Percentiles rank a stretch among this genome's conserved stretches.
These are phyloP conservation scores for Penicillium subrubescens DNA, from an alignment of 495 filamentous ascomycete species.

Conservation along the genomic window DNA sequence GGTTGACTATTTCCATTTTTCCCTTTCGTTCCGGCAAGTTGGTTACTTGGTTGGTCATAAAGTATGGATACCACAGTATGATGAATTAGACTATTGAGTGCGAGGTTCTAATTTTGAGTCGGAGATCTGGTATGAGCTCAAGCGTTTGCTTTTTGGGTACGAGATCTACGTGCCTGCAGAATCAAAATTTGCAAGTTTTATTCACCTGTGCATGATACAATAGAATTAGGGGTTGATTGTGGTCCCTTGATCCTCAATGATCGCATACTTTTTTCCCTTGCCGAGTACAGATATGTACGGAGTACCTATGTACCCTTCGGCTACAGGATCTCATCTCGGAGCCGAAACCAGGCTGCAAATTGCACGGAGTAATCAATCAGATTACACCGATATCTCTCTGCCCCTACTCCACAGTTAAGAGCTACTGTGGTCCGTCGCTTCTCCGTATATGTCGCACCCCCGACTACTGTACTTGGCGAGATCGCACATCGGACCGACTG, in stretches of 20 bases:
- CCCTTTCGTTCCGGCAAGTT: not conserved
- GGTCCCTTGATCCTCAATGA: not conserved
- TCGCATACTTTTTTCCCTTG: not conserved
- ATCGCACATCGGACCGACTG: slow-evolving; percentile 22
- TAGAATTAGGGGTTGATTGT: not conserved
- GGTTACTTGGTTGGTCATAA: not conserved
- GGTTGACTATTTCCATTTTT: not conserved
- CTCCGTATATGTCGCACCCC: not conserved
- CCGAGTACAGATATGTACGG: too few species aligned
- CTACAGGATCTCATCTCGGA: not conserved
- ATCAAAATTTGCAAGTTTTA: not conserved
- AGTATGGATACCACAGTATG: not conserved
- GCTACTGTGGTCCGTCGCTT: not conserved
- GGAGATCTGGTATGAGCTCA: not conserved
- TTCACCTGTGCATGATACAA: not conserved
- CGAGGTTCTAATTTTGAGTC: not conserved
- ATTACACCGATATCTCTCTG: not conserved
- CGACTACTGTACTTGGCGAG: slow-evolving; percentile 4
- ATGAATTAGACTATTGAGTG: not conserved
- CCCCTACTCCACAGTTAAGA: not conserved
- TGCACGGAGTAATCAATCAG: not conserved
- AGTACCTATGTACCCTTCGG: not conserved
- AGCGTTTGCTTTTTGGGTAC: not conserved
- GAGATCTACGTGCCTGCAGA: not conserved
- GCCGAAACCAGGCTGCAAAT: not conserved